Evolutionary conservation across 2,329 filamentous ascomycete species (phyloP), one percentile per base, ranked within the genome.

Genomic region (Penicillium sp.): DNA sequence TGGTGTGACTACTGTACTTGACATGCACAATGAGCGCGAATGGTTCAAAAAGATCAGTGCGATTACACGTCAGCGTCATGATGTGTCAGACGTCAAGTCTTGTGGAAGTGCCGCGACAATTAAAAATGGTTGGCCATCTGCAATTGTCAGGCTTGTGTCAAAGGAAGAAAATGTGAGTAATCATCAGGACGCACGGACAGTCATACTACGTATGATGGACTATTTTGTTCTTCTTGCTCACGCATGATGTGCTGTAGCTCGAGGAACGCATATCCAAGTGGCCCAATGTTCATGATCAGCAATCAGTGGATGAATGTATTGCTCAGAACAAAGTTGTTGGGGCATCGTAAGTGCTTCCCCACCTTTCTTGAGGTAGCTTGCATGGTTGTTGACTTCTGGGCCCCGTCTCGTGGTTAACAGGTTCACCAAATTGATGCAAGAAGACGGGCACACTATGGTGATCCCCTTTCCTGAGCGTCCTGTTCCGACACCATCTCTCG

Each of bases 11-110:
- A 51, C 46, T 9, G 43, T 51, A 3, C 40, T 51, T 2, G 46
- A 51, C 11, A 26, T 51, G 42, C 49, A 51, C 26, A 51, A 51
- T 13, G 49, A 51, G 33, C 49, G 39, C 11, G 46, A 51, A 11
- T 49, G 49, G 49, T 49, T 51, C 18, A 38, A 46, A 13, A 36
- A 38, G 11, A 46, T 51, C 11, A 49, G 36, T 18, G 27, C 36
- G 26, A 35, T 51, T 7, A 43, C 46, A 4, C 8, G 13, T 9
- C 39, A 46, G 18, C 28, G 46, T 26, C 48, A 49, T 3, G 46
- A 51, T 44, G 33, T 51, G 5, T 11, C 49, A 7, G 49, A 51
- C 46, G 43, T 51, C 18, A 51, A 51, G 40, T 51, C 49, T 18
- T 45, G 43, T 26, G 45, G 49, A 27, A 46, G 34, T 44, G 46